Evolutionary conservation across 208 protist species (phyloP), one percentile per base, ranked within the genome.

Genomic region (Acanthamoeba lenticulata): DNA sequence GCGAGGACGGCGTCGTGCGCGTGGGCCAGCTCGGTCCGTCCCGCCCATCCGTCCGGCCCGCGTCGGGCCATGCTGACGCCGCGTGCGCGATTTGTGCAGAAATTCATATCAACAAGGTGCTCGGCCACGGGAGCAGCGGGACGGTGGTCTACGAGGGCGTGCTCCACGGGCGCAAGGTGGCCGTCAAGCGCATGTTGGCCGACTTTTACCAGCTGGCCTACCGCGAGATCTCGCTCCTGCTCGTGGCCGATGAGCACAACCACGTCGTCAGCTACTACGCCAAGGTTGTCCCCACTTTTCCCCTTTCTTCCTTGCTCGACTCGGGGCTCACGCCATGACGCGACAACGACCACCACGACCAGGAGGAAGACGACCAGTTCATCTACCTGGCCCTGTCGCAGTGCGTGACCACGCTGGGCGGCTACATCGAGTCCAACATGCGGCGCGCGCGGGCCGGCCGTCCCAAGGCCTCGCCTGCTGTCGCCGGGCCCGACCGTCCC

Each of bases 331-430:
- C n/a, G 7, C 15, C 47, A 52, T 52, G 47, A 15, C 47, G 47
- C 5, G 5, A 15, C 15, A 15, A 15, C 47, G 47, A 67, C 5
- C 13, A 24, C 5, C 11, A 38, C n/a, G 29, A 13, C 11, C 62
- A 72, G 65, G 94, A 95, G 83, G 94, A 95, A 38, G 94, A 95
- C 65, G 36, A 94, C 27, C 67, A 94, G 47, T 95, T 95, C 90
- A 92, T 95, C 42, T 95, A 95, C 45, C 77, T 95, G 42, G 94
- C 94, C 19, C 77, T 95, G 34, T 83, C 85, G 11, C 52, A 79
- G 3, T 95, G 94, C 86, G 38, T 52, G 42, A 42, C 24, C 24
- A 81, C 42, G 40, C 74, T 72, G 32, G 38, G 72, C n/a, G 88
- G 45, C 24, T 57, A 60, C 40, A 72, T 83, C 38, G 52, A 88